Conservation (phyloP, 2,329 filamentous ascomycete species). For the Colletotrichum zoysiae region DNA sequence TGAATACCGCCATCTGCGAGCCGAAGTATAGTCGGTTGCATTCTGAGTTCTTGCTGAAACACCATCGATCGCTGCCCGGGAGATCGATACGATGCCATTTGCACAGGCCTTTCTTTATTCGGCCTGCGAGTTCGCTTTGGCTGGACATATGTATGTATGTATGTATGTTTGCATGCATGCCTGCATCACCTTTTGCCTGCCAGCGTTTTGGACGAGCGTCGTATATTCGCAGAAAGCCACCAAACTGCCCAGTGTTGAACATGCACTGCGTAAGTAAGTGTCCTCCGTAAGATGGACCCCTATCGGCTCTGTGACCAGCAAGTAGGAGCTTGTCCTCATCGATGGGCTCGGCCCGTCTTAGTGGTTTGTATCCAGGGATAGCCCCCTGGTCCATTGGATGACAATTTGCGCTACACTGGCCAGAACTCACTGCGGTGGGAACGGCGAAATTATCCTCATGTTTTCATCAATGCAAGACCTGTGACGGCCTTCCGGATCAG, state of each 20-base stretch:
- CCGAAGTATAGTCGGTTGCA: slow-evolving; percentile 3
- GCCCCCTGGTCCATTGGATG: slow-evolving; percentile 30
- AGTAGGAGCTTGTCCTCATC: slow-evolving; percentile 25
- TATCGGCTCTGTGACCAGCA: slow-evolving; percentile 25
- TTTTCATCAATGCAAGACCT: slow-evolving; percentile 36
- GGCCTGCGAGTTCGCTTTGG: slow-evolving; percentile 5
- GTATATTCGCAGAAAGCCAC: slow-evolving; percentile 4
- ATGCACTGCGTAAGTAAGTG: slow-evolving; percentile 29
- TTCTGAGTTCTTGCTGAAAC: slow-evolving; percentile 17
- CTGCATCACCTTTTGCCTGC: not conserved
- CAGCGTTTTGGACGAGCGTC: not conserved
- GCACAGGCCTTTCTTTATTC: slow-evolving; percentile 6
- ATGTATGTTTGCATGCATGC: not conserved
- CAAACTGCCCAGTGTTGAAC: slow-evolving; percentile 17
- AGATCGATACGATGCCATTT: slow-evolving; percentile 24
- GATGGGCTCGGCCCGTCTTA: slow-evolving; percentile 36
- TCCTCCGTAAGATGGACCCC: slow-evolving; percentile 25
- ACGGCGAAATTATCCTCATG: slow-evolving; percentile 38
- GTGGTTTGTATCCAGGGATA: slow-evolving; percentile 7
- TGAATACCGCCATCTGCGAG: slow-evolving; percentile 13
- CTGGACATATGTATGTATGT: not conserved
- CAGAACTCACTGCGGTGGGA: slow-evolving; percentile 34
- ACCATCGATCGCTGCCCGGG: slow-evolving; percentile 21
- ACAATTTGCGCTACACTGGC: slow-evolving; percentile 27
- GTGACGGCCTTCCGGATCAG: slow-evolving; percentile 22